Evolutionary conservation across 495 filamentous ascomycete genomes (phyloP).

Genomic region (Sphaerosporella brunnea): DNA sequence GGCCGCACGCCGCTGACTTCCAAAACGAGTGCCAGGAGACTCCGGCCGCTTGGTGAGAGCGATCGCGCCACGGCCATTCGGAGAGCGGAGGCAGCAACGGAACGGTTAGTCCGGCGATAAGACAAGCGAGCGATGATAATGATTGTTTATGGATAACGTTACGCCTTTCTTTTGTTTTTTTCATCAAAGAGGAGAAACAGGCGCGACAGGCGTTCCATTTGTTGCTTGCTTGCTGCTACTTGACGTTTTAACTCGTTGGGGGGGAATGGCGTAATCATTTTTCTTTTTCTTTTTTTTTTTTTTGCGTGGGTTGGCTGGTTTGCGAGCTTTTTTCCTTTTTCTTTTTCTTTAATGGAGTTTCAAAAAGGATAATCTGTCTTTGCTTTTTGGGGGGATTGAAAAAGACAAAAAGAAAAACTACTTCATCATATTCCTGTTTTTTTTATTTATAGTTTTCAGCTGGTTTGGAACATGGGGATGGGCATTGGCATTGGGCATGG

Average conservation of each 20-base stretch:
- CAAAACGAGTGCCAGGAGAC: background rate
- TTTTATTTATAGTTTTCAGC: no score
- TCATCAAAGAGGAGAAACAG: background rate
- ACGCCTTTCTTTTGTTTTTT: constrained; percentile 3
- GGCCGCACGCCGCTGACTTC: no score
- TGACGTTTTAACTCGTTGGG: background rate
- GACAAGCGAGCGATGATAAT: no score
- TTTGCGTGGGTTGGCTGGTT: background rate
- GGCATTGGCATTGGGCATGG: no score
- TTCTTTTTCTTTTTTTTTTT: background rate
- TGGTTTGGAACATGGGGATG: no score
- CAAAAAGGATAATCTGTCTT: constrained; percentile 1
- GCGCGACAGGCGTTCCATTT: background rate
- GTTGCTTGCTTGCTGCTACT: background rate
- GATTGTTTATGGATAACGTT: constrained; percentile 3
- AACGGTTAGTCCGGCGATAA: background rate
- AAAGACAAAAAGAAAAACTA: no score
- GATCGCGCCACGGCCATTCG: background rate
- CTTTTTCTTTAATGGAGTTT: constrained; percentile 1
- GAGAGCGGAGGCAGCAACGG: constrained; percentile 5
- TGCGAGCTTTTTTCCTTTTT: background rate
- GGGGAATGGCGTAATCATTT: background rate
- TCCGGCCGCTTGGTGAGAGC: constrained; percentile 7
- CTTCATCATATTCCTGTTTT: no score
- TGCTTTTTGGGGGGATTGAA: background rate